phyloP scores from a whole-genome alignment of 1,284 basidiomycete species.

The Leccinum cinnamomeum region DNA sequence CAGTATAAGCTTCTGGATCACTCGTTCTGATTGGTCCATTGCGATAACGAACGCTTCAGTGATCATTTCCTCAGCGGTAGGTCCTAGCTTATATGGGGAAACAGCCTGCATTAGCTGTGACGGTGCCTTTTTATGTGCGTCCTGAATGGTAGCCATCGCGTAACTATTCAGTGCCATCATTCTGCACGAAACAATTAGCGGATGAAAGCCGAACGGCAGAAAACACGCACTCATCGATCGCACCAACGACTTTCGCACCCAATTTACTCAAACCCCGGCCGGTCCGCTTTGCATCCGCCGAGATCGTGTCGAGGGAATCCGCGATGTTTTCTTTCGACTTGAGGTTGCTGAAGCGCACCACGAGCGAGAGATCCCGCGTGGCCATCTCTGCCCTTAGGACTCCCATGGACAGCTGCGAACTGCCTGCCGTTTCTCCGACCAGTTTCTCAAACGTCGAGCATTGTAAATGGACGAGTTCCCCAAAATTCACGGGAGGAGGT shows the following conservation, averaged over 20 bases:
- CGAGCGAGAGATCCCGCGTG: slow-evolving; percentile 58
- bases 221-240: slow-evolving; percentile 61
- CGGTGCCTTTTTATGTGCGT: slow-evolving; percentile 40
- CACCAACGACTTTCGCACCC: slow-evolving; percentile 60
- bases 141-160: slow-evolving; percentile 61
- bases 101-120: slow-evolving; percentile 42
- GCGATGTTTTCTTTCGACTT: slow-evolving; percentile 56
- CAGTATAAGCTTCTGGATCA: slow-evolving; percentile 56
- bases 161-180: slow-evolving; percentile 71
- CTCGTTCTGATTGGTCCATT: slow-evolving; percentile 55
- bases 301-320: slow-evolving; percentile 50
- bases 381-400: slow-evolving; percentile 78
- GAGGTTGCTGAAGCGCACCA: slow-evolving; percentile 61
- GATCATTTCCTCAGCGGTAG: slow-evolving; percentile 45
- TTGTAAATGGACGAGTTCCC: slow-evolving; percentile 57
- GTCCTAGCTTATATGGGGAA: slow-evolving; percentile 44
- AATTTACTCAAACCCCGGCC: slow-evolving; percentile 59
- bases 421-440: slow-evolving; percentile 54
- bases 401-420: slow-evolving; percentile 55
- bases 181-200: slow-evolving; percentile 36
- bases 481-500: slow-evolving; percentile 50
- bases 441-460: slow-evolving; percentile 60
- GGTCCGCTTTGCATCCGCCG: slow-evolving; percentile 56
- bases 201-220: neutral
- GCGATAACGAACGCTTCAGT: slow-evolving; percentile 55